Evolutionary conservation across 1,284 basidiomycete species (phyloP).

Genomic region (Leccinum glutinopallens): DNA sequence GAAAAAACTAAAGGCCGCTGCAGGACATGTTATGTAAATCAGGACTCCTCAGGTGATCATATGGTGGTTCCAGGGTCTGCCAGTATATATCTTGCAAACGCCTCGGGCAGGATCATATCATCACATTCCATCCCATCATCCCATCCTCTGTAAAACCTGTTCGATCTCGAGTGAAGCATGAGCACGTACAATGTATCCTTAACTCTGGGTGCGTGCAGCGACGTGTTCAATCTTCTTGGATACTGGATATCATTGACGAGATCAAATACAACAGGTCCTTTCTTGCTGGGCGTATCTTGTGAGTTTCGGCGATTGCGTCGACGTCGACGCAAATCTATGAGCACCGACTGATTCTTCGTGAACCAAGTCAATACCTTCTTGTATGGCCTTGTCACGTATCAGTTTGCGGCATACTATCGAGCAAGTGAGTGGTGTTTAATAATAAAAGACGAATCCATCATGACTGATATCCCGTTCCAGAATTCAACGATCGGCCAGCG

Average conservation of each 20-base stretch:
- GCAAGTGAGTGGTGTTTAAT: not conserved
- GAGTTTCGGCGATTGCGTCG: not conserved
- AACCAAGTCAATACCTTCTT: slow-evolving; percentile 3
- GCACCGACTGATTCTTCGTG: not conserved
- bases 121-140: not conserved
- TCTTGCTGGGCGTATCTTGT: not conserved
- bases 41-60: not conserved
- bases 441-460: not conserved
- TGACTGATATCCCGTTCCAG: not conserved
- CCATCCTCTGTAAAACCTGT: not conserved
- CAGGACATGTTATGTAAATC: not conserved
- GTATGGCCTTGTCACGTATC: slow-evolving; percentile 4
- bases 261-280: not conserved
- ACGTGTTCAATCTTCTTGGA: too few relatives aligned
- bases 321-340: not conserved
- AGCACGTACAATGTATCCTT: not conserved
- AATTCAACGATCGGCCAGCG: not conserved
- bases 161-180: not conserved
- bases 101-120: not conserved
- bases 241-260: not conserved
- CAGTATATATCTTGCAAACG: not conserved
- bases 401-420: slow-evolving; percentile 1
- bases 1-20: not conserved
- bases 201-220: not conserved
- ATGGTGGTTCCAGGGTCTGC: not conserved